These are phyloP conservation scores for Trichoderma brevicompactum DNA, from an alignment of 2,329 filamentous ascomycete species.

Conservation along the genomic window DNA sequence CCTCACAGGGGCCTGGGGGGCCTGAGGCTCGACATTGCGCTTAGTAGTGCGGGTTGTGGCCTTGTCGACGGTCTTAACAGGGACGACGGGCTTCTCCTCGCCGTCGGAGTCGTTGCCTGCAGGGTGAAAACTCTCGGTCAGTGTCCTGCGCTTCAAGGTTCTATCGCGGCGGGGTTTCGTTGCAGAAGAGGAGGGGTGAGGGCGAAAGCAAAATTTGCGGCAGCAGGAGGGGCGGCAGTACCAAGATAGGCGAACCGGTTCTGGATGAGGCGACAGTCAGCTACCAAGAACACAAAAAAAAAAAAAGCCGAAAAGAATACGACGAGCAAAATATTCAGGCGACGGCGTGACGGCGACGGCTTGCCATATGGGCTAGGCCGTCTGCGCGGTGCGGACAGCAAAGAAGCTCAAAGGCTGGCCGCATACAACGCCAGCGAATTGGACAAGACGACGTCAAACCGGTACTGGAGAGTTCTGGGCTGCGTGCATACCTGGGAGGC, in stretches of 20 bases:
- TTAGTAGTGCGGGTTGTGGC: conserved; percentile 73
- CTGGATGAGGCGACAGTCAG: conserved; percentile 51
- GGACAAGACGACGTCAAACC: conserved; percentile 2
- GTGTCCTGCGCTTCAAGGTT: conserved; percentile 19
- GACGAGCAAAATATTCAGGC: conserved; percentile 1
- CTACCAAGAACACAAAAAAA: conserved; percentile 8
- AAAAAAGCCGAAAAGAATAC: background rate
- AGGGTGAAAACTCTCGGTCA: conserved; percentile 22
- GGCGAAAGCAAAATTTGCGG: conserved; percentile 27
- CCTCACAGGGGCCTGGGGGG: conserved; percentile 63
- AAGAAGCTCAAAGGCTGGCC: background rate
- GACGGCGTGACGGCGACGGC: background rate
- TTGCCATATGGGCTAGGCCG: background rate
- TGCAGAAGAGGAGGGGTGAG: conserved; percentile 32
- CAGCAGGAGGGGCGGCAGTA: conserved; percentile 56
- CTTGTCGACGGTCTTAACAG: conserved; percentile 90
- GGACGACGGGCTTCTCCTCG: conserved; percentile 75
- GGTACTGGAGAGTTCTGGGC: background rate
- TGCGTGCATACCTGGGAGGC: conserved; percentile 56
- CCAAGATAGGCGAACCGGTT: conserved; percentile 99
- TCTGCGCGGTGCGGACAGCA: background rate
- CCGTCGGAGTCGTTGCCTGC: conserved; percentile 64
- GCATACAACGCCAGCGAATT: conserved; percentile 23
- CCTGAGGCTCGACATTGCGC: conserved; percentile 81
- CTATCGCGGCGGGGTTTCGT: conserved; percentile 30